Conservation (phyloP, 2,329 filamentous ascomycete genomes). For the Pleoardoris graminearum region DNA sequence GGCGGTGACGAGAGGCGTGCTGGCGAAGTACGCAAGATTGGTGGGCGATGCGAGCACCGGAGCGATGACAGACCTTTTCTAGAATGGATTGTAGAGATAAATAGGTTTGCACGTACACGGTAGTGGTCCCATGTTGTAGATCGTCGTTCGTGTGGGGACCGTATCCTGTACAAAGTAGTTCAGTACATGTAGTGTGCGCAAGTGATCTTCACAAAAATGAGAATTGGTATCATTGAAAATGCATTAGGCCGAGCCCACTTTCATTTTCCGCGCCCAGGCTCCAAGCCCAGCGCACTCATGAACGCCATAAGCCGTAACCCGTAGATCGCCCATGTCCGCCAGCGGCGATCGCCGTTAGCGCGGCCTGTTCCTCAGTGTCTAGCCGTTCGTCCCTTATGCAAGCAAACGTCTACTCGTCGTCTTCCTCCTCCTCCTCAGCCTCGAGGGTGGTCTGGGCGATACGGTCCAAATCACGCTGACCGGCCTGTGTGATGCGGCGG, state of each 20-base stretch:
- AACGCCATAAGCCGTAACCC: slow-evolving; percentile 46
- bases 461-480: slow-evolving; percentile 97
- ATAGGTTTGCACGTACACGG: too few species aligned
- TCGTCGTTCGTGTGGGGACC: too few species aligned
- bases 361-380: neutral
- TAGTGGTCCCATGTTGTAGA: too few species aligned
- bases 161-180: slow-evolving; percentile 11
- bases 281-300: slow-evolving; percentile 35
- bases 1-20: slow-evolving; percentile 75
- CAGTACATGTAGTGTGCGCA: slow-evolving; percentile 3
- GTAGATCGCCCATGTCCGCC: slow-evolving; percentile 32
- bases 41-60: slow-evolving; percentile 92
- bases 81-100: neutral
- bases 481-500: slow-evolving; percentile 95
- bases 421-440: slow-evolving; percentile 55
- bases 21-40: slow-evolving; percentile 87
- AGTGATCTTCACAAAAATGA: neutral
- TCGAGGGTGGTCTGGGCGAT: slow-evolving; percentile 57
- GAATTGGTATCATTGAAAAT: slow-evolving; percentile 9
- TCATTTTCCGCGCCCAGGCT: slow-evolving; percentile 41
- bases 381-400: slow-evolving; percentile 5
- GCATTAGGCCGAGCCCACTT: slow-evolving; percentile 38
- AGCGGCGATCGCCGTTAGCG: slow-evolving; percentile 30
- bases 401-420: slow-evolving; percentile 44
- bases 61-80: slow-evolving; percentile 81